Base-by-base conservation (phyloP, 345 rosid species). In the Hirschfeldia incana region DNA sequence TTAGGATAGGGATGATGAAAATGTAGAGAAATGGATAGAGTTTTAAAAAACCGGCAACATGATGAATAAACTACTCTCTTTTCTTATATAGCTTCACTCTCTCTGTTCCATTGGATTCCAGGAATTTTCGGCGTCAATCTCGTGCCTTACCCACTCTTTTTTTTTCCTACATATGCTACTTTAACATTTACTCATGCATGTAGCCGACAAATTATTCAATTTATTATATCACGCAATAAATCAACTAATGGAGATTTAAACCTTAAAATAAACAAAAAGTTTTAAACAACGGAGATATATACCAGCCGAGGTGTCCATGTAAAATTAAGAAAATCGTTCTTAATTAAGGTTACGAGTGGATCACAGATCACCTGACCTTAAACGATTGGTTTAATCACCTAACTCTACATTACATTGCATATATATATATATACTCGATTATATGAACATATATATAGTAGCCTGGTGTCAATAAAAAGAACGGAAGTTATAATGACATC, bases 1-100 rank as follows among this genome's bases (percentile, higher is more conserved):
- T 69, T 79, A 79, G 82, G 82, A 70, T 75, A 80, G 76, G 37
- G 80, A 76, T 80, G 80, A 80, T 80, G 67, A 44, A 44, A 58
- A 58, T 75, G 76, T 39, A 75, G 51, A 70, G 64, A 75, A 75
- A 65, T 69, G 73, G 76, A 80, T 65, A 70, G 71, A 68, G 37
- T 51, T 10, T 13, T 5, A 49, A 28, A 69, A 65, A 15, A n/a
- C 83, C 80, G 83, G 83, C 83, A 80, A 70, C 27, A 80, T 80
- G 73, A 80, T 80, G 80, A 75, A 75, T 27, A 80, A 80, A 39
- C 76, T 64, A 63, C 26, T 80, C 53, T 80, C 75, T 73, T 67
- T 65, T 66, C 32, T 16, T 72, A 60, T 17, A 27, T 74, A 74
- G 69, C 60, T 46, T 61, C 75, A 58, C 60, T 36, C 70, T 51